Base-by-base conservation (phyloP, 225 moss, liverwort and hornwort genomes). In the Thuidium tamariscinum region DNA sequence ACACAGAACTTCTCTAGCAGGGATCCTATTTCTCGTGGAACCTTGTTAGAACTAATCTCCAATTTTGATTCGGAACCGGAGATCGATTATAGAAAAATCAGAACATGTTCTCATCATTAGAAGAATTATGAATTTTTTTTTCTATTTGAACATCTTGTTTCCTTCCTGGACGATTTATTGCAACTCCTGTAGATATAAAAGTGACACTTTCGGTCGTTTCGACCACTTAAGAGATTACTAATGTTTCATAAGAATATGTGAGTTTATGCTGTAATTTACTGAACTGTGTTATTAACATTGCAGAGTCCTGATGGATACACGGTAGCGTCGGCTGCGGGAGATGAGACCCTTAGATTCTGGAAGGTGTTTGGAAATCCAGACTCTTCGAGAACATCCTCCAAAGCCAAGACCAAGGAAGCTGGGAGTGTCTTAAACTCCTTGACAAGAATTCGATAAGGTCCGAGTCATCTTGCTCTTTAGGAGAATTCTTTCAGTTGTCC, bases 241-340 rank as follows among this genome's bases (percentile, higher is more conserved):
- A 72, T 30, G 41, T 5, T n/a, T 69, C 36, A 27, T 18, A 26
- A 12, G 18, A 51, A 37, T 3, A 16, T 5, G 11, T 2, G 5
- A 37, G 7, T 22, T 39, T 5, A 34, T 37, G 23, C 32, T 18
- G 13, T 54, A 16, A 52, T 83, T 75, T 48, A 22, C 5, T 67
- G 52, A n/a, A 63, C 36, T 61, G 29, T 13, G 4, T 20, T 39
- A 1, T 8, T 52, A 49, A 74, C n/a, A 22, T 70, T 85, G 46
- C 94, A 98, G 98, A 97, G 97, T 84, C 98, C 98, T 77, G 98
- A 98, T 86, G 98, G 98, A 62, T 93, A 95, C 55, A 95, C 95
- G 8, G 83, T 98, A 44, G 98, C 95, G 34, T 97, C 98, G 20
- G 98, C 98, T 54, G 97, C 97, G 59, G 98, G 96, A 49, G 98